Conservation (phyloP, 192 early-diverging fungal species). For the Backusella tuberculispora region DNA sequence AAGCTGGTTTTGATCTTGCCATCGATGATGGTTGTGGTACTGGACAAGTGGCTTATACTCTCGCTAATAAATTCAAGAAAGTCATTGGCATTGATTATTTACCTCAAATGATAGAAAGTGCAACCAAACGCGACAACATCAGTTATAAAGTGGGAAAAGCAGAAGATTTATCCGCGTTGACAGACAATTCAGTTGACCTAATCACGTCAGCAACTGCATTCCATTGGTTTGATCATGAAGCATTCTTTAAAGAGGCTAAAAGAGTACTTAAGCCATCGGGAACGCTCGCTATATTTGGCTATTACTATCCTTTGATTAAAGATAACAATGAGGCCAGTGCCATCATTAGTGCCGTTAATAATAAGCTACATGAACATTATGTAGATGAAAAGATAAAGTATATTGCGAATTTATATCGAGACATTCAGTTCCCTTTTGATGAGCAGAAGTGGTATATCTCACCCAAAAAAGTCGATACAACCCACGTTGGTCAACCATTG, state of each 20-base stretch:
- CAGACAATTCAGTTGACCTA: conserved; percentile 44
- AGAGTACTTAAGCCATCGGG: conserved; percentile 65
- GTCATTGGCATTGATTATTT: conserved; percentile 52
- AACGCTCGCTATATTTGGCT: conserved; percentile 59
- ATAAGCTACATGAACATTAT: conserved; percentile 41
- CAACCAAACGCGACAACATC: conserved; percentile 46
- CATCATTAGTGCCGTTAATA: conserved; percentile 34
- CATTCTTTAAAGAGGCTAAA: conserved; percentile 59
- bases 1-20: conserved; percentile 46
- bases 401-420: conserved; percentile 51
- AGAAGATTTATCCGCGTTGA: conserved; percentile 42
- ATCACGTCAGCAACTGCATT: conserved; percentile 52
- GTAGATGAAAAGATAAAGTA: conserved; percentile 41
- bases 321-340: conserved; percentile 39
- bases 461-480: conserved; percentile 22
- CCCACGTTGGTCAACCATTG: background rate
- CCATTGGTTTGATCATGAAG: conserved; percentile 61
- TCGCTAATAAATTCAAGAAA: conserved; percentile 52
- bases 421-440: conserved; percentile 47
- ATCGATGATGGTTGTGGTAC: conserved; percentile 62
- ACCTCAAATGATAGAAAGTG: conserved; percentile 45
- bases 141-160: conserved; percentile 45
- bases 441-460: conserved; percentile 45
- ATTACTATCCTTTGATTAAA: conserved; percentile 47
- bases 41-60: conserved; percentile 52